Conservation (phyloP, 106 monocot genomes). For the Dioscorea zingiberensis region DNA sequence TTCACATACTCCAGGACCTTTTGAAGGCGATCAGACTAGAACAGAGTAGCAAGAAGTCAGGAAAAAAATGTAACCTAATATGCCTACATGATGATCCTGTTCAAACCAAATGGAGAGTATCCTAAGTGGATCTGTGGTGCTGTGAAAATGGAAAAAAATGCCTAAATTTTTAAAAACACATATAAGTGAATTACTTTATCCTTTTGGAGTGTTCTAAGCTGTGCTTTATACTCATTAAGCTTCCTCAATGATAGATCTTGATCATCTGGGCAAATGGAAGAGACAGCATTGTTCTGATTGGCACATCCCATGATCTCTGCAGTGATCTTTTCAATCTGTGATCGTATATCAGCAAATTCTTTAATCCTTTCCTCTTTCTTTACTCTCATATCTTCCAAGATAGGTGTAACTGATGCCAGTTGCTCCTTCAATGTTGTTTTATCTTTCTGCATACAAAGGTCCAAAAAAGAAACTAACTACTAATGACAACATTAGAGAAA, state of each 20-base stretch:
- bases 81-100: too few species aligned
- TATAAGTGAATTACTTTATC: slow-evolving; percentile 56
- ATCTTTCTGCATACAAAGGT: slow-evolving; percentile 40
- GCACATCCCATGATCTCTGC: slow-evolving; percentile 46
- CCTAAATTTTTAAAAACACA: too few species aligned
- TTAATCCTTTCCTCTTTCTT: slow-evolving; percentile 64
- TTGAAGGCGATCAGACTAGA: slow-evolving; percentile 74
- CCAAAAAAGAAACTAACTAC: too few species aligned
- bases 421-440: slow-evolving; percentile 71
- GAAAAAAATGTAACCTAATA: not conserved
- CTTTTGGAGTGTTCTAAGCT: slow-evolving; percentile 72
- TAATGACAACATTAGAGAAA: too few species aligned
- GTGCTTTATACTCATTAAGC: slow-evolving; percentile 58
- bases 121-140: too few species aligned
- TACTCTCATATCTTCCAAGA: slow-evolving; percentile 59
- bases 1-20: slow-evolving; percentile 71
- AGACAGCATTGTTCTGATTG: slow-evolving; percentile 13
- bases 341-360: slow-evolving; percentile 55
- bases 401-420: slow-evolving; percentile 43
- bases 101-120: too few species aligned
- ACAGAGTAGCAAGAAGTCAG: not conserved
- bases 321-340: slow-evolving; percentile 66
- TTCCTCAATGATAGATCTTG: slow-evolving; percentile 81
- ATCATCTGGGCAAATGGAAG: slow-evolving; percentile 35
- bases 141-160: too few species aligned